Base-by-base conservation (phyloP, 163 green algal species). In the Scenedesmus sp. region DNA sequence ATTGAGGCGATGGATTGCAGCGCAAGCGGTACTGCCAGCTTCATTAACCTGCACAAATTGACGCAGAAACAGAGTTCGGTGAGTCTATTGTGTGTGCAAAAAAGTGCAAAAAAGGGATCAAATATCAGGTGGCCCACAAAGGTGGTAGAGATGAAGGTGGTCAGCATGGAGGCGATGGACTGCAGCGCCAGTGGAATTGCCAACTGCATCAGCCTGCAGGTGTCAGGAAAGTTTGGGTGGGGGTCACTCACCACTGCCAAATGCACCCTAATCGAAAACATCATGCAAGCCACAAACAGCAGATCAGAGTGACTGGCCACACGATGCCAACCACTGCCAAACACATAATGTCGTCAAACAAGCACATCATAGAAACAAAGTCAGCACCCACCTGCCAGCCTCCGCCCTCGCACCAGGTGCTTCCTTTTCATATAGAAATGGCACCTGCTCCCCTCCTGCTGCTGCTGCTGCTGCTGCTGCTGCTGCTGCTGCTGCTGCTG, bases 121-220 rank as follows among this genome's bases (percentile, higher is more conserved):
- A 3, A 34, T 10, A 4, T 93, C 16, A 95, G 76, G 60, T 94
- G 89, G 23, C 89, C 91, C 34, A 92, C 81, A 83, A 88, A 92
- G 7, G 77, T 70, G 0, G 60, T 84, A 46, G 62, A 88, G 2
- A 92, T 82, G 18, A 92, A 76, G 12, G 81, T 88, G 2, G 76
- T n/a, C 55, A 92, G 12, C 88, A 84, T 89, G 4, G n/a, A 4
- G 18, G 88, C 81, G 1, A 89, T 13, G 8, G 23, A 74, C 34
- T 92, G 79, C 34, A 92, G 64, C 79, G 60, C n/a, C 4, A 92
- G 70, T 10, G 81, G 79, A 10, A 83, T 2, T 0, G 79, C 88
- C 13, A 92, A 60, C 79, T 84, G 70, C 59, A 88, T n/a, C 12
- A 92, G 10, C 60, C 88, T 88, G 76, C 34, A 46, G 34, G 34